phyloP scores from a whole-genome alignment of 306 rosid genomes.

The Gleditsia sinensis region DNA sequence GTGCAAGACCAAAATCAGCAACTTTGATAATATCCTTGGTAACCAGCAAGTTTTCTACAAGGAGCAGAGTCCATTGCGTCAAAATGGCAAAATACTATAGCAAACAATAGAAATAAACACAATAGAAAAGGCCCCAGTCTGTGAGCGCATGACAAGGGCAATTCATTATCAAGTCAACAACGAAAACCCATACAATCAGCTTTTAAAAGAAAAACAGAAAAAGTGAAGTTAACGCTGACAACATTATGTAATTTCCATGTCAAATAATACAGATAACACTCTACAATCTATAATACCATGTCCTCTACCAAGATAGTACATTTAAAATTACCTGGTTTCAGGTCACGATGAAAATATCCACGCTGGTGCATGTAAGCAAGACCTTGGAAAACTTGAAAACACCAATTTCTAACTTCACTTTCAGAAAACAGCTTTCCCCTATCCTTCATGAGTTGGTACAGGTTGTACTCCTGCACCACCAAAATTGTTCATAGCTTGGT shows the following conservation, averaged over 20 bases:
- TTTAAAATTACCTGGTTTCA: slow-evolving; percentile 83
- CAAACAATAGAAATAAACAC: slow-evolving; percentile 12
- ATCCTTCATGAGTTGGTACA: slow-evolving; percentile 95
- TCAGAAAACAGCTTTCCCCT: slow-evolving; percentile 82
- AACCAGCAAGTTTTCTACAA: slow-evolving; percentile 88
- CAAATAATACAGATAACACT: neutral
- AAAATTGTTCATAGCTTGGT: slow-evolving; percentile 19
- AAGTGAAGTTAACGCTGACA: slow-evolving; percentile 6
- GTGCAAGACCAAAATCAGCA: slow-evolving; percentile 98
- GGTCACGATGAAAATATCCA: slow-evolving; percentile 98
- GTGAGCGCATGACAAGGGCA: neutral
- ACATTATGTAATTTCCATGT: slow-evolving; percentile 2
- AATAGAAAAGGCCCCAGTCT: neutral
- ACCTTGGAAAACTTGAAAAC: slow-evolving; percentile 97
- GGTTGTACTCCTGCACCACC: slow-evolving; percentile 72
- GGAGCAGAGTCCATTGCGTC: neutral
- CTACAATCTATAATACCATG: neutral
- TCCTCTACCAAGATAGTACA: slow-evolving; percentile 11
- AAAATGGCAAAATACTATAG: neutral
- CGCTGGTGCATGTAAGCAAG: slow-evolving; percentile 98
- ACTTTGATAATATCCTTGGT: slow-evolving; percentile 78
- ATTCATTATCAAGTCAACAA: neutral
- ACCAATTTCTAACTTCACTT: slow-evolving; percentile 88
- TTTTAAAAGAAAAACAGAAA: neutral
- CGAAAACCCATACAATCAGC: neutral